A percentile compares a stretch with the other conserved stretches of the same genome.
These are phyloP conservation scores for Clitopilus hobsonii DNA, from an alignment of 768 basidiomycete genomes.

Conservation along the genomic window DNA sequence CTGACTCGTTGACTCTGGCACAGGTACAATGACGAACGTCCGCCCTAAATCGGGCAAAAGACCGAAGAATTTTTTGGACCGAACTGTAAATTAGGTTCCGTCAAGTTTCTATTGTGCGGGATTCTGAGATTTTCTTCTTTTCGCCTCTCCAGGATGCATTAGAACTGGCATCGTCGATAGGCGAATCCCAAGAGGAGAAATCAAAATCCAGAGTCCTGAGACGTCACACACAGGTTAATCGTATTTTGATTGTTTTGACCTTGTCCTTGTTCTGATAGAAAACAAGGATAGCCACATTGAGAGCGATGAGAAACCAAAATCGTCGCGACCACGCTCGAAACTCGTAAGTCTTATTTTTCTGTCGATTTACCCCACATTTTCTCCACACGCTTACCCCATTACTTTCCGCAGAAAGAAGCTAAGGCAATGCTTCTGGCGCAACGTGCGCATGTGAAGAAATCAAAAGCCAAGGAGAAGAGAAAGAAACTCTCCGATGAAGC, in stretches of 20 bases:
- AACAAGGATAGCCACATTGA: not conserved
- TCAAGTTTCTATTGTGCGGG: not conserved
- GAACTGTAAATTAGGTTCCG: conserved; percentile 19
- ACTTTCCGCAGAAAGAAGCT: conserved; percentile 31
- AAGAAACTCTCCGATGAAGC: conserved; percentile 3
- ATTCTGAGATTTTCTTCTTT: not conserved
- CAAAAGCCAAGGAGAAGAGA: conserved; percentile 30
- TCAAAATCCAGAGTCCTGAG: conserved; percentile 32
- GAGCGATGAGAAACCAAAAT: not conserved
- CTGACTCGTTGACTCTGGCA: not conserved
- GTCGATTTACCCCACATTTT: not conserved
- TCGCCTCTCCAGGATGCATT: conserved; percentile 35
- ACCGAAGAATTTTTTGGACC: conserved; percentile 31
- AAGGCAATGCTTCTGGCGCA: conserved; percentile 32
- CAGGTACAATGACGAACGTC: not conserved
- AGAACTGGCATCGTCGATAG: conserved; percentile 43
- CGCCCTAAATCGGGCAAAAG: conserved; percentile 16
- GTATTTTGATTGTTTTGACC: not conserved
- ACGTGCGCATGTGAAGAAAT: conserved; percentile 31
- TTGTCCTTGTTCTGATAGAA: not conserved
- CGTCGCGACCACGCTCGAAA: not conserved
- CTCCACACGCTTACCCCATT: not conserved
- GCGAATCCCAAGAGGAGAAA: conserved; percentile 40
- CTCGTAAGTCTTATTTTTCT: not conserved
- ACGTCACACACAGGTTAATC: conserved; percentile 25